Evolutionary conservation across 1,284 basidiomycete genomes (phyloP).

Genomic region (Cryptococcus hybrid): DNA sequence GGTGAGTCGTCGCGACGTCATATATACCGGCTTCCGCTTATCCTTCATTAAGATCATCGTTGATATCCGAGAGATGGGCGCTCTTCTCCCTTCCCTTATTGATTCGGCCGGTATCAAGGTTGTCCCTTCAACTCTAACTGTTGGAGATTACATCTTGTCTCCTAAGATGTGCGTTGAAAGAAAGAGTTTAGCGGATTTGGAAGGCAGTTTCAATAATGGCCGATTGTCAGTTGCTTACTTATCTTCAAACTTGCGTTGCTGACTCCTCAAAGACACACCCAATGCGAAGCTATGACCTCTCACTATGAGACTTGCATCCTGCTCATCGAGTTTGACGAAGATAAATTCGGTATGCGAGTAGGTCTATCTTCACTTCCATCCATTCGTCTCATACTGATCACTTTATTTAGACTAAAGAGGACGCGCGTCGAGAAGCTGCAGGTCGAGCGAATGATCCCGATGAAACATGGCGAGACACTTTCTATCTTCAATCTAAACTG

Average conservation of each 20-base stretch:
- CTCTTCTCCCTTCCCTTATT: conserved; percentile 83
- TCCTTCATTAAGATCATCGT: conserved; percentile 70
- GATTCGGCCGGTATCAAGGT: conserved; percentile 80
- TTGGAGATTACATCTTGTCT: conserved; percentile 94
- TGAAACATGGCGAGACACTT: conserved; percentile 36
- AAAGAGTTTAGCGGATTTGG: conserved; percentile 88
- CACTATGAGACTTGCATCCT: conserved; percentile 93
- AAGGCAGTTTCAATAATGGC: conserved; percentile 89
- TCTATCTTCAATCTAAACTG: conserved; percentile 80
- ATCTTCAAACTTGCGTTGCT: background rate
- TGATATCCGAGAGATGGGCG: conserved; percentile 95
- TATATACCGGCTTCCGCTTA: background rate
- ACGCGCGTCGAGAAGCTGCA: conserved; percentile 56
- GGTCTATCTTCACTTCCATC: conserved; percentile 20
- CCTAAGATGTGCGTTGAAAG: conserved; percentile 96
- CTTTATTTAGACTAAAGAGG: conserved; percentile 46
- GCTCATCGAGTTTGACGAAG: conserved; percentile 98
- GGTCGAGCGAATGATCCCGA: conserved; percentile 18
- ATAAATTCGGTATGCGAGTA: conserved; percentile 90
- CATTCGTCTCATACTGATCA: no score
- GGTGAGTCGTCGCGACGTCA: conserved; percentile 48
- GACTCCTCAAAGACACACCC: conserved; percentile 68
- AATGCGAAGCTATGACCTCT: conserved; percentile 95
- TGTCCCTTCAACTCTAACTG: conserved; percentile 84
- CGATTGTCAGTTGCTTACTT: conserved; percentile 66